Evolutionary conservation across 345 rosid genomes (phyloP).

Genomic region (Corchorus olitorius): DNA sequence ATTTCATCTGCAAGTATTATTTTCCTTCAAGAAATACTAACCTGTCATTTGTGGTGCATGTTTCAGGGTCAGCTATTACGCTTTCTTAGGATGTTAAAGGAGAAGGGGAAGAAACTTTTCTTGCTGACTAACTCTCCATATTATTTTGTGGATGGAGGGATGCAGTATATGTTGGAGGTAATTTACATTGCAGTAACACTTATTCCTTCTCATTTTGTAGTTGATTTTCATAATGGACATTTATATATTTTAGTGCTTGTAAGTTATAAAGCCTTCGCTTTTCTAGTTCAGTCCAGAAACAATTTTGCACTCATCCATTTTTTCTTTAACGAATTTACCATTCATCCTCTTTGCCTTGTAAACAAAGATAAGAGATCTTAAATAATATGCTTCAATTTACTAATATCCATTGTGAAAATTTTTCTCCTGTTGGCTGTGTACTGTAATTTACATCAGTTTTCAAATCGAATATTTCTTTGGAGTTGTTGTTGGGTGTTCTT

Average conservation of each 20-base stretch:
- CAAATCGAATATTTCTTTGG: neutral
- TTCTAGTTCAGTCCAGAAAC: neutral
- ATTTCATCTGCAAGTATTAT: neutral
- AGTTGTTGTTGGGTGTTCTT: neutral
- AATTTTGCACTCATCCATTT: neutral
- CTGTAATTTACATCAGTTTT: neutral
- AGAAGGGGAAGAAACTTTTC: conserved; percentile 93
- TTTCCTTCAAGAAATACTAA: conserved; percentile 13
- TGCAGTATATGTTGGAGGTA: conserved; percentile 93
- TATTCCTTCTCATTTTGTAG: neutral
- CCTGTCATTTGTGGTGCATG: conserved; percentile 12
- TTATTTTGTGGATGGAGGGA: conserved; percentile 95
- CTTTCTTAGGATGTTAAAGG: conserved; percentile 74
- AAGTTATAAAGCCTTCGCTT: neutral
- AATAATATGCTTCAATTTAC: conserved; percentile 4
- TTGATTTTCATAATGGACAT: neutral
- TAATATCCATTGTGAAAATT: neutral
- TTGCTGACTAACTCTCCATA: conserved; percentile 93
- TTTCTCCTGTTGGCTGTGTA: neutral
- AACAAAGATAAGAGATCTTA: neutral
- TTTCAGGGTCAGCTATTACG: conserved; percentile 64
- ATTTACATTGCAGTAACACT: conserved; percentile 19
- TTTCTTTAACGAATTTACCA: neutral
- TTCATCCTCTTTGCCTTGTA: neutral
- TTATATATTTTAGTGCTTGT: neutral